Evolutionary conservation across 2,329 filamentous ascomycete species (phyloP).

Genomic region (Calonectria hongkongensis): DNA sequence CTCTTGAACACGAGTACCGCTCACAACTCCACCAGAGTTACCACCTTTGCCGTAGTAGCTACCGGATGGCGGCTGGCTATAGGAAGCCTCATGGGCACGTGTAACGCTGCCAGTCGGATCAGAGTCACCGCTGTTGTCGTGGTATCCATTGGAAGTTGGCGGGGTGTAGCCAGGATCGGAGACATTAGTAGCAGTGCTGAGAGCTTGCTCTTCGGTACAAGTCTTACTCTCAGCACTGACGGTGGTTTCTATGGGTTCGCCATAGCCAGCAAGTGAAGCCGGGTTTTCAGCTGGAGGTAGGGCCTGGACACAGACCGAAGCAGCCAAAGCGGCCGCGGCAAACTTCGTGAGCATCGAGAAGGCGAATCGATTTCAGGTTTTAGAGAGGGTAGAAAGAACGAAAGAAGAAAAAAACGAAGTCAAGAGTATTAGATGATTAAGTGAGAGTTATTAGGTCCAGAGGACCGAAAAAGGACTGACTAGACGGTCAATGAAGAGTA

Average conservation of each 20-base stretch:
- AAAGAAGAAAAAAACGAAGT: neutral
- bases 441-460: neutral
- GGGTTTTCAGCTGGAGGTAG: neutral
- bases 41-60: neutral
- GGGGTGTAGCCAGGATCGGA: neutral
- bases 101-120: too few relatives aligned
- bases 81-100: too few relatives aligned
- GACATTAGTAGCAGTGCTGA: neutral
- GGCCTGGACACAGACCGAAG: neutral
- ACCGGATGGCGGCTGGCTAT: too few relatives aligned
- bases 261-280: neutral
- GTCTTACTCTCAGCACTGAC: neutral
- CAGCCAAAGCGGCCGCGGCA: neutral
- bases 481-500: neutral
- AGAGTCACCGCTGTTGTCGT: neutral
- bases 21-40: neutral
- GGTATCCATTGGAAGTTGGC: neutral
- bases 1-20: neutral
- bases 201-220: neutral
- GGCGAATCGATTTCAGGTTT: neutral
- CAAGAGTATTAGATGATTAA: neutral
- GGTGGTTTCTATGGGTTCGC: neutral
- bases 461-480: neutral
- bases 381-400: neutral
- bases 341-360: neutral